phyloP scores from a whole-genome alignment of 1,139 yeast genomes.

The Nakaseomyces sp. region DNA sequence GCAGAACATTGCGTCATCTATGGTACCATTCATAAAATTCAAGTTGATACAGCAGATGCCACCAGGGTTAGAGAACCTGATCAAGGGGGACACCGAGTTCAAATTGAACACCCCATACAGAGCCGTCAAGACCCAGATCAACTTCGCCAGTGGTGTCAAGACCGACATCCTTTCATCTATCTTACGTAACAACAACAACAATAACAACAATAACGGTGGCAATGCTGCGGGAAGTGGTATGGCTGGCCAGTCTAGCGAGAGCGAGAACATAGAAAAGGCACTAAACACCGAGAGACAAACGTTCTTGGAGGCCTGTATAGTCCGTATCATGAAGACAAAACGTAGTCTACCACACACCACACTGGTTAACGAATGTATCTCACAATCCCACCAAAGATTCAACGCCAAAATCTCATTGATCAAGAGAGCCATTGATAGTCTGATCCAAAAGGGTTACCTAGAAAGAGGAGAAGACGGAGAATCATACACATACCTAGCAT shows the following conservation, averaged over 20 bases:
- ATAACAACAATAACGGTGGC: background rate
- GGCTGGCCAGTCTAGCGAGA: constrained; percentile 37
- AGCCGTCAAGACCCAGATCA: constrained; percentile 75
- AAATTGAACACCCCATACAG: constrained; percentile 75
- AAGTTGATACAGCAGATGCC: constrained; percentile 64
- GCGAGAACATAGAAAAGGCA: constrained; percentile 75
- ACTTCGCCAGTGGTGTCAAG: constrained; percentile 76
- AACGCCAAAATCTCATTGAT: constrained; percentile 79
- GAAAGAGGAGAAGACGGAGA: constrained; percentile 64
- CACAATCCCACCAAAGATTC: constrained; percentile 78
- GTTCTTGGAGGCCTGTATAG: constrained; percentile 86
- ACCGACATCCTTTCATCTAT: constrained; percentile 38
- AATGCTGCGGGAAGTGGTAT: constrained; percentile 2
- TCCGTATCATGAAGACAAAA: constrained; percentile 92
- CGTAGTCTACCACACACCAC: constrained; percentile 70
- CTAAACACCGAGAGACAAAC: constrained; percentile 81
- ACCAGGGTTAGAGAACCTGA: constrained; percentile 41
- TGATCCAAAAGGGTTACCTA: constrained; percentile 81
- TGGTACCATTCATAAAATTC: constrained; percentile 71
- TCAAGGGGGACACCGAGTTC: constrained; percentile 50
- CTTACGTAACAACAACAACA: constrained; percentile 9
- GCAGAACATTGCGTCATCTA: constrained; percentile 62
- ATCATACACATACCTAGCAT: constrained; percentile 71
- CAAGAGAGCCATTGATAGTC: constrained; percentile 74
- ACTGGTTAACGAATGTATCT: constrained; percentile 79